phyloP scores from a whole-genome alignment of 768 basidiomycete species.

The Daedaleopsis sinensis region DNA sequence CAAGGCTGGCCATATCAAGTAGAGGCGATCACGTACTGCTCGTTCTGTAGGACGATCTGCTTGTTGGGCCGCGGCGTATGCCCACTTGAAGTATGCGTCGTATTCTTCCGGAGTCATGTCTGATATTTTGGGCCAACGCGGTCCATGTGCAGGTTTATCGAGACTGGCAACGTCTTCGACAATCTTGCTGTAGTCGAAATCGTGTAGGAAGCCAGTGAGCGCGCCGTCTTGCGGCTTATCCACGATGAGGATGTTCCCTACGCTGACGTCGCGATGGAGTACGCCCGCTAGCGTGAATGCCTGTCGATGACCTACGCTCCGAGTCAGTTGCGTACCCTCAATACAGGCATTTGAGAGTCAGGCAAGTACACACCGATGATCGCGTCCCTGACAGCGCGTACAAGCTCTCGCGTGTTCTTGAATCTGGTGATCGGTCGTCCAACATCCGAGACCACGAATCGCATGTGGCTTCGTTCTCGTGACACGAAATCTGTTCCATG shows the following conservation, averaged over 20 bases:
- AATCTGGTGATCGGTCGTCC: slow-evolving; percentile 8
- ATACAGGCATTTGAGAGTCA: not conserved
- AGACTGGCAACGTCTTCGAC: not conserved
- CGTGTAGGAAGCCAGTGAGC: slow-evolving; percentile 7
- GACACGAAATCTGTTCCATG: not conserved
- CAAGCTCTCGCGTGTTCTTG: not conserved
- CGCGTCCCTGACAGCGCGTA: slow-evolving; percentile 1
- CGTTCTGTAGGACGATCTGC: not conserved
- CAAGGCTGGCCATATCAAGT: not conserved
- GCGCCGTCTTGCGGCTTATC: not conserved
- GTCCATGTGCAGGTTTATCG: not conserved
- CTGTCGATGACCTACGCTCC: slow-evolving; percentile 12
- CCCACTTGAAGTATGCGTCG: not conserved
- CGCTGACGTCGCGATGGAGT: slow-evolving; percentile 25
- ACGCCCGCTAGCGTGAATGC: slow-evolving; percentile 14
- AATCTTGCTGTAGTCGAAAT: slow-evolving; percentile 5
- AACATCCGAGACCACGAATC: slow-evolving; percentile 11
- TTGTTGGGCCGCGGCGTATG: not conserved
- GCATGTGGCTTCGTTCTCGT: slow-evolving; percentile 14
- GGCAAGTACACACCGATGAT: slow-evolving; percentile 1
- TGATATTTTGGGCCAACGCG: not conserved
- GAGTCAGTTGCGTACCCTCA: not conserved
- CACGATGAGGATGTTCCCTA: slow-evolving; percentile 22
- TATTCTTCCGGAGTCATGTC: not conserved
- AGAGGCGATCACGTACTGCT: not conserved